A percentile compares a stretch with the other conserved stretches of the same genome.
Evolutionary conservation across 257 asterid species (phyloP).

Genomic region (Cordia subcordata): DNA sequence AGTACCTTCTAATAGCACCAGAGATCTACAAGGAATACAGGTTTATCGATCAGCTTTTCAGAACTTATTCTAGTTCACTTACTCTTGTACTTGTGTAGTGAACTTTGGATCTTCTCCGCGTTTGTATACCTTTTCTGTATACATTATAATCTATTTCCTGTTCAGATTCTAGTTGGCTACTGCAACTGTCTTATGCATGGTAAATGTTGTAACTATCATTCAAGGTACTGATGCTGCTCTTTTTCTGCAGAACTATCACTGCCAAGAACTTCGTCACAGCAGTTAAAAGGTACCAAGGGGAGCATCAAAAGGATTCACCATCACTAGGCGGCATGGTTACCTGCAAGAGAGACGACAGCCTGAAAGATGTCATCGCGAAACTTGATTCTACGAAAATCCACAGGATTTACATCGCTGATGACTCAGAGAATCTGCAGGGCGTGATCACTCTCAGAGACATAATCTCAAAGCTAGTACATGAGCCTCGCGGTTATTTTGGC

Average conservation of each 20-base stretch:
- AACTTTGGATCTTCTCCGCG: no score
- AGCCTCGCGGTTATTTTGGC: constrained; percentile 96
- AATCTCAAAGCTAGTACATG: constrained; percentile 89
- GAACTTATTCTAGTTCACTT: background rate
- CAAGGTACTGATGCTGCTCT: background rate
- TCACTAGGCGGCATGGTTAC: constrained; percentile 64
- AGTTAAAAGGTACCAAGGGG: constrained; percentile 47
- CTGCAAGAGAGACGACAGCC: constrained; percentile 52
- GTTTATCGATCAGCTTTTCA: constrained; percentile 20
- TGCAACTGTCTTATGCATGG: no score
- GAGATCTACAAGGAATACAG: constrained; percentile 88
- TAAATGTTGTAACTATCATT: background rate
- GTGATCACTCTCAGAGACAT: constrained; percentile 91
- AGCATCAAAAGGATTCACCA: constrained; percentile 40
- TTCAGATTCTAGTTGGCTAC: no score
- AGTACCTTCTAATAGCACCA: constrained; percentile 90
- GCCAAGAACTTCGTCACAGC: constrained; percentile 77
- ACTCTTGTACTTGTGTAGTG: no score
- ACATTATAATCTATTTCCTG: no score
- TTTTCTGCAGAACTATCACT: constrained; percentile 68
- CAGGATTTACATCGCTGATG: constrained; percentile 74
- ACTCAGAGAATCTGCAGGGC: constrained; percentile 69
- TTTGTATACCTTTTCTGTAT: no score
- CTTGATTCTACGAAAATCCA: constrained; percentile 80
- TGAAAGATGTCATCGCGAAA: constrained; percentile 64